A percentile compares a stretch with the other conserved stretches of the same genome.
Evolutionary conservation across 2,329 filamentous ascomycete genomes (phyloP).

Genomic region (Penicillium rolfsii): DNA sequence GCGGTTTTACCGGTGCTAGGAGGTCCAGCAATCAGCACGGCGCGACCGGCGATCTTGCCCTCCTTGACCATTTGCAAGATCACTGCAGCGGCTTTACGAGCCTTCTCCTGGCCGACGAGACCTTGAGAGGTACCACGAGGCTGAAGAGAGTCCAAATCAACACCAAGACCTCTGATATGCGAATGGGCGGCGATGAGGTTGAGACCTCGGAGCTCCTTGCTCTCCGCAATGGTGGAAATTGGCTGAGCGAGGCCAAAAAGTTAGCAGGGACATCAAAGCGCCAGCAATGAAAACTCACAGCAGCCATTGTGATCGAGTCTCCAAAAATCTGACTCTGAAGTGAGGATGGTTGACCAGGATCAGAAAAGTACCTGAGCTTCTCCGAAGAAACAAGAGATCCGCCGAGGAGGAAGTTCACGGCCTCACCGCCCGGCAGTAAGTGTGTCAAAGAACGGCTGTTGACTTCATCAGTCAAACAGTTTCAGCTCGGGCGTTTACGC

Average conservation of each 20-base stretch:
- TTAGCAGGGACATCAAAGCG: neutral
- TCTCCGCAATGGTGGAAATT: constrained; percentile 87
- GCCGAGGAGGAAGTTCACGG: constrained; percentile 11
- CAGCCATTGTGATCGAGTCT: constrained; percentile 39
- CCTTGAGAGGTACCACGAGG: constrained; percentile 85
- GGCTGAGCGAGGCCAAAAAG: constrained; percentile 45
- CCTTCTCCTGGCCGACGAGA: constrained; percentile 93
- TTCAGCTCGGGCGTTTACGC: neutral
- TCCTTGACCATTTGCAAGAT: constrained; percentile 99
- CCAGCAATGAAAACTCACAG: constrained; percentile 32
- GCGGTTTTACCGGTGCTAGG: constrained; percentile 98
- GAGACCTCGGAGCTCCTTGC: constrained; percentile 91
- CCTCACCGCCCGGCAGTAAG: constrained; percentile 37
- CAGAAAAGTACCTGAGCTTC: constrained; percentile 18
- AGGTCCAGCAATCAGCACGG: constrained; percentile 91
- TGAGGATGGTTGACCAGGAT: constrained; percentile 6
- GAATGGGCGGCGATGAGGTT: constrained; percentile 98
- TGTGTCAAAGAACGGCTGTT: constrained; percentile 1
- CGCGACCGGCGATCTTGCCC: constrained; percentile 95
- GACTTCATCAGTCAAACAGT: neutral
- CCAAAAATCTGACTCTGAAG: constrained; percentile 11
- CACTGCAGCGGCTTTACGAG: constrained; percentile 91
- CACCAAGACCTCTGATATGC: constrained; percentile 92
- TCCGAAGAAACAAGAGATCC: constrained; percentile 14
- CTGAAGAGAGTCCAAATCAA: constrained; percentile 88